Percentiles rank a stretch among this genome's conserved stretches.
phyloP scores from a whole-genome alignment of 2,329 filamentous ascomycete species.

The Cladophialophora yegresii region DNA sequence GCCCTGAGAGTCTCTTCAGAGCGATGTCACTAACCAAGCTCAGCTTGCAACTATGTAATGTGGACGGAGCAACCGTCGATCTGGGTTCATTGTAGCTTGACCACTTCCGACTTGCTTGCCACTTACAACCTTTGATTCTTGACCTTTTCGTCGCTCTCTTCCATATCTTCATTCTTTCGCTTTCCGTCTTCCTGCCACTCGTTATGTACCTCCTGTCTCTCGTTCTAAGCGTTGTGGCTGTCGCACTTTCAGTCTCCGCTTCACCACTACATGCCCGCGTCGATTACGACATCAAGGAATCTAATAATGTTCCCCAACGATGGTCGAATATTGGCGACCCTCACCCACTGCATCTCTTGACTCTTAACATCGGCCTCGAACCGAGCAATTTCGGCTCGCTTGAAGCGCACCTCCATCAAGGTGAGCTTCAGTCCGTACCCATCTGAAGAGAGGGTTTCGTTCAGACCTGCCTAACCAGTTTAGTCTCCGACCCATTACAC shows the following conservation, averaged over 20 bases:
- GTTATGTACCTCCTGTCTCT: constrained; percentile 23
- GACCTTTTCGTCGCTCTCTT: background rate
- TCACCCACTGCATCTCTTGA: constrained; percentile 52
- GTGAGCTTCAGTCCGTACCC: constrained; percentile 39
- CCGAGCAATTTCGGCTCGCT: constrained; percentile 59
- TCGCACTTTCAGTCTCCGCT: constrained; percentile 14
- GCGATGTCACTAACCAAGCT: background rate
- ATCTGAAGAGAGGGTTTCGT: background rate
- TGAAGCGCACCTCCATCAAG: constrained; percentile 57
- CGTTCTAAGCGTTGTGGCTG: constrained; percentile 17
- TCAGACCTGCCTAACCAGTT: background rate
- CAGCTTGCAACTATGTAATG: background rate
- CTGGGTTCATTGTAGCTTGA: background rate
- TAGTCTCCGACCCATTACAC: constrained; percentile 57
- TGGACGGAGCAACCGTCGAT: background rate
- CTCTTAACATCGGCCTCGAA: constrained; percentile 61
- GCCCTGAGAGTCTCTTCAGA: background rate
- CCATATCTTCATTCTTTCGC: background rate
- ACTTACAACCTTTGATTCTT: background rate
- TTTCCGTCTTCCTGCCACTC: constrained; percentile 13
- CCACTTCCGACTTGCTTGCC: background rate
- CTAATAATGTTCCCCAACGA: constrained; percentile 53
- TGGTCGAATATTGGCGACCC: constrained; percentile 55
- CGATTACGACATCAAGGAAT: constrained; percentile 58
- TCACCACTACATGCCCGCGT: constrained; percentile 42